These are phyloP conservation scores for Pseudisothecium myosuroides DNA, from an alignment of 225 moss, liverwort and hornwort species.

Conservation along the genomic window DNA sequence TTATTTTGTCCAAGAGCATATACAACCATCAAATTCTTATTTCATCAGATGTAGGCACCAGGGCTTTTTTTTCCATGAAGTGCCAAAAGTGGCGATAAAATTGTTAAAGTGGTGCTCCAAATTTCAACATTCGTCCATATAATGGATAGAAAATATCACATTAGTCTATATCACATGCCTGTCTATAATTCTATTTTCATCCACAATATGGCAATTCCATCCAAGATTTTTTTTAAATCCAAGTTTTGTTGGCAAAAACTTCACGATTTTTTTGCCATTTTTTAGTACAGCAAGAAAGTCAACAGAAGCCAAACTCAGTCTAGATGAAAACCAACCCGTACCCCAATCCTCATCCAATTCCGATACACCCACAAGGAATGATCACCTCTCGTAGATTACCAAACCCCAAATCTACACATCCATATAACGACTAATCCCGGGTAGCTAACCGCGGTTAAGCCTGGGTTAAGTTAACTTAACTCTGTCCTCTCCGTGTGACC, in stretches of 20 bases:
- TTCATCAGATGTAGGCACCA: neutral
- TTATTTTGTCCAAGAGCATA: neutral
- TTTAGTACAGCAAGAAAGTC: neutral
- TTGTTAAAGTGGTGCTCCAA: too few relatives aligned
- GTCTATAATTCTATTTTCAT: too few relatives aligned
- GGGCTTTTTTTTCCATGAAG: too few relatives aligned
- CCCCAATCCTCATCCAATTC: neutral
- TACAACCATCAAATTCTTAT: neutral
- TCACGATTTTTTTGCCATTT: too few relatives aligned
- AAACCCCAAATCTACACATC: neutral
- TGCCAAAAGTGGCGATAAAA: too few relatives aligned
- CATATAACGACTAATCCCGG: neutral
- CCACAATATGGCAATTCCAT: too few relatives aligned
- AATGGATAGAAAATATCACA: too few relatives aligned
- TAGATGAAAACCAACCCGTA: neutral
- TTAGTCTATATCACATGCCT: too few relatives aligned
- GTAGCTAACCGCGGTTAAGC: neutral
- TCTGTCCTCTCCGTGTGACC: slow-evolving; percentile 24
- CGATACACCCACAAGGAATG: too few relatives aligned
- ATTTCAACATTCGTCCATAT: too few relatives aligned
- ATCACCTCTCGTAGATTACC: neutral
- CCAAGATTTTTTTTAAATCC: too few relatives aligned
- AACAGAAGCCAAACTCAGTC: neutral
- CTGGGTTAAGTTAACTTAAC: neutral
- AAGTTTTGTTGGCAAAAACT: too few relatives aligned